A percentile compares a stretch with the other conserved stretches of the same genome.
Evolutionary conservation across 768 basidiomycete genomes (phyloP).

Genomic region (Plicaturopsis crispa): DNA sequence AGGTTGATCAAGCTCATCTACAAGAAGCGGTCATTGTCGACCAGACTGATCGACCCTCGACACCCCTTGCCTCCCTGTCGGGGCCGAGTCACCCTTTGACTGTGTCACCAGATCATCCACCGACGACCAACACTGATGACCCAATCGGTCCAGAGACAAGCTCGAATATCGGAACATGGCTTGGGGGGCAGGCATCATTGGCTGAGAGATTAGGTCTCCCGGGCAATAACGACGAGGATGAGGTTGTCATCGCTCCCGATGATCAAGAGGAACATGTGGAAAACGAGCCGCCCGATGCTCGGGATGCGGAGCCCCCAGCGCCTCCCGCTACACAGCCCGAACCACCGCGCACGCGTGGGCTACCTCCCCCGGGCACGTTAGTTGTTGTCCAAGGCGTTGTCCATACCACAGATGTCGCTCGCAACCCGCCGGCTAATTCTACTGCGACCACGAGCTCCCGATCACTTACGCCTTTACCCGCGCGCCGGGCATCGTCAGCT

Average conservation of each 20-base stretch:
- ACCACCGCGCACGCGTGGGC: slow-evolving; percentile 31
- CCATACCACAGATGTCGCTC: slow-evolving; percentile 62
- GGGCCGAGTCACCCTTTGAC: not conserved
- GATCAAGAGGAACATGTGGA: slow-evolving; percentile 4
- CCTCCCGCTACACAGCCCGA: slow-evolving; percentile 11
- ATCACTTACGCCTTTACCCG: slow-evolving; percentile 6
- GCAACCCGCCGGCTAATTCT: slow-evolving; percentile 5
- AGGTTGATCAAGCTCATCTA: slow-evolving; percentile 1
- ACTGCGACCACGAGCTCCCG: slow-evolving; percentile 11
- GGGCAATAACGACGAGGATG: slow-evolving; percentile 12
- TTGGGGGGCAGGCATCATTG: not conserved
- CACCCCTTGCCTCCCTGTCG: slow-evolving; percentile 2
- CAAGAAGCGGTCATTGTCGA: not conserved
- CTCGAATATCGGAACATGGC: slow-evolving; percentile 3
- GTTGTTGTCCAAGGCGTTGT: slow-evolving; percentile 83
- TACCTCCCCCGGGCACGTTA: slow-evolving; percentile 70
- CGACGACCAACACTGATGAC: slow-evolving; percentile 12
- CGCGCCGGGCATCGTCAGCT: slow-evolving; percentile 14
- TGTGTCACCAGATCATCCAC: slow-evolving; percentile 8
- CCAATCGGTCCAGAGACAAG: not conserved
- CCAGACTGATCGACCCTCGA: not conserved
- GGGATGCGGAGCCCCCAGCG: slow-evolving; percentile 8
- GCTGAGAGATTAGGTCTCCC: not conserved
- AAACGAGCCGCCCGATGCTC: slow-evolving; percentile 9
- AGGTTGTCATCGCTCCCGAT: slow-evolving; percentile 15